Evolutionary conservation across 345 rosid genomes (phyloP), one percentile per base, ranked within the genome.

Genomic region (Sapria himalayana): DNA sequence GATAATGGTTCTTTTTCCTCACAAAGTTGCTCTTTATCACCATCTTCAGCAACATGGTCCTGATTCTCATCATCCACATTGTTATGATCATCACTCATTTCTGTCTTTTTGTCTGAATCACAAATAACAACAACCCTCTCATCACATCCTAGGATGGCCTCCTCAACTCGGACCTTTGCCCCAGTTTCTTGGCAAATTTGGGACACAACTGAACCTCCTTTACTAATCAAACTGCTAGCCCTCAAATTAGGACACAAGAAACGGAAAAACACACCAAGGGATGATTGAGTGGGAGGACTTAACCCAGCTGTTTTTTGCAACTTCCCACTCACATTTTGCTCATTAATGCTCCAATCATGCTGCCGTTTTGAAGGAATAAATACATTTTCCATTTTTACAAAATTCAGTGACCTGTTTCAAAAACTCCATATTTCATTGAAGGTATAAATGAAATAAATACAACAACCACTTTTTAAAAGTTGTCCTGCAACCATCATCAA

Each of bases 321-420:
- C 58, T 74, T 70, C 4, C 59, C 68, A 46, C 66, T 69, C 31
- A 69, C 70, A 57, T 61, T 59, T 25, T 60, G 12, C 49, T 74
- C 85, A 3, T 42, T 22, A 37, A 18, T 17, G 19, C 20, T 59
- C 45, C 32, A 41, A 34, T 70, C 78, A 57, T 31, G 48, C 3
- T 63, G 65, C 47, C 92, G 63, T 61, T 74, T 78, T 18, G 75
- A 52, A 45, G 78, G 76, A 1, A 66, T 73, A 55, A 55, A 56
- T 13, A 65, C 57, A 23, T 33, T 31, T 37, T 74, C 64, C 86
- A 76, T 76, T 15, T 11, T 57, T 33, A 24, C 27, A n/a, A 20
- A 22, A 39, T 22, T 41, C 8, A 16, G 42, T 25, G 38, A 37
- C 35, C 18, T 15, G 24, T 24, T 17, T 36, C 21, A 9, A 33